Evolutionary conservation across 257 asterid species (phyloP).

Genomic region (Solanum microdontum): DNA sequence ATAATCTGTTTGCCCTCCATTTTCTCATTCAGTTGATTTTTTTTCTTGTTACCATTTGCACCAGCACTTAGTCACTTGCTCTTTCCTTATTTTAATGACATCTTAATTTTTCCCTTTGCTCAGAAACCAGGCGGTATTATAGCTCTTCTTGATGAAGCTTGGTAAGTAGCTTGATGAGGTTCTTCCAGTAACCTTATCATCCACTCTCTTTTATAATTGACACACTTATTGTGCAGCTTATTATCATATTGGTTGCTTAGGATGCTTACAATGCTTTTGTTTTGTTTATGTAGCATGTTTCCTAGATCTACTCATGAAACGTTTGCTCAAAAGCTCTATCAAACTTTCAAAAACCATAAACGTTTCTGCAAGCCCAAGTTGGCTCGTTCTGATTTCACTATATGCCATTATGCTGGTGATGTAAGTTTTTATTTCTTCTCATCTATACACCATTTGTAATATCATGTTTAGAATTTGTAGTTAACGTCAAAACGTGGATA

Average conservation of each 20-base stretch:
- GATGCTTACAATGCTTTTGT: neutral
- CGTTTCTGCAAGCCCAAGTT: conserved; percentile 96
- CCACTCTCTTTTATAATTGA: neutral
- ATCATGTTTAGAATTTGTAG: neutral
- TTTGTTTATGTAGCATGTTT: conserved; percentile 63
- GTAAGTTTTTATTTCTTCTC: conserved; percentile 39
- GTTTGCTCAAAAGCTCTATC: conserved; percentile 92
- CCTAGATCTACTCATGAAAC: conserved; percentile 96
- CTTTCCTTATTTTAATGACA: neutral
- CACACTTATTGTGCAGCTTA: neutral
- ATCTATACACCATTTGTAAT: neutral
- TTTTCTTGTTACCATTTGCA: neutral
- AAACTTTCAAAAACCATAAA: conserved; percentile 69
- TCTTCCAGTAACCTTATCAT: neutral
- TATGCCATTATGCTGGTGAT: conserved; percentile 95
- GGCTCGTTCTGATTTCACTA: conserved; percentile 90
- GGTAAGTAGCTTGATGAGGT: conserved; percentile 33
- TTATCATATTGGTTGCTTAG: conserved; percentile 4
- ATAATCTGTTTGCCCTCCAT: neutral
- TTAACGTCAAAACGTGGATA: neutral
- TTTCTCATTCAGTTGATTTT: neutral
- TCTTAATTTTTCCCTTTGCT: neutral
- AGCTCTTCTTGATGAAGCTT: conserved; percentile 98
- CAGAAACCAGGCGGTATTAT: conserved; percentile 99
- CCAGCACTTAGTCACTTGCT: neutral